Base-by-base conservation (phyloP, 2,329 filamentous ascomycete species). In the Cercospora sp. region DNA sequence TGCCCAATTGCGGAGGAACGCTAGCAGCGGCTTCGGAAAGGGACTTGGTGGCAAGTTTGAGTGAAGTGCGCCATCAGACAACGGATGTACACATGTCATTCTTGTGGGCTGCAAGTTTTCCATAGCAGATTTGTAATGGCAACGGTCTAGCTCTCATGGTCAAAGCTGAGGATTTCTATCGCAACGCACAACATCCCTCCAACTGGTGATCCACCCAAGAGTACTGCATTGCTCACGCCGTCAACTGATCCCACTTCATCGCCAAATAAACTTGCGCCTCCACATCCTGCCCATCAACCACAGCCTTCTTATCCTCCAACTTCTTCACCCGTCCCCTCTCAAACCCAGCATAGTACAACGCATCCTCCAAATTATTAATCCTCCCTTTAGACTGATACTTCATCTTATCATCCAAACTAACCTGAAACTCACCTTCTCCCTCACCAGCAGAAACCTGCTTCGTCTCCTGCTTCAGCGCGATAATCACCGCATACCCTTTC, bases 21-120 rank as follows among this genome's bases (percentile, higher is more conserved):
- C 80, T 70, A 77, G 77, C 60, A 76, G 76, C 53, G 78, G 77
- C 53, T 76, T 81, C 43, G 74, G 74, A 9, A 71, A 81, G 62
- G 79, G 80, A 21, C 75, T 78, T 16, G 74, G 72, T 45, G 81
- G 81, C 4, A 75, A 78, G 60, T 83, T 81, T 78, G 82, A 84
- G 67, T 83, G 74, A 32, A 21, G 34, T 1, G 5, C 34, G 34
- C 34, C 34, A 1, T 40, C 34, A 40, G 13, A 28, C 13, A 53
- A 28, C 3, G 49, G 12, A 28, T 16, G 49, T 53, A 53, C 12
- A 16, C 10, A 16, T 53, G 49, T 8, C 49, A 53, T 53, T 28
- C 49, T 26, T 53, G 24, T 53, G 49, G 49, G 49, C 49, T 26
- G 2, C 10, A 53, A 28, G 21, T 16, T 26, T 1, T 53, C 21